Conservation (phyloP, 768 basidiomycete species). For the Phaeotremella fagi region DNA sequence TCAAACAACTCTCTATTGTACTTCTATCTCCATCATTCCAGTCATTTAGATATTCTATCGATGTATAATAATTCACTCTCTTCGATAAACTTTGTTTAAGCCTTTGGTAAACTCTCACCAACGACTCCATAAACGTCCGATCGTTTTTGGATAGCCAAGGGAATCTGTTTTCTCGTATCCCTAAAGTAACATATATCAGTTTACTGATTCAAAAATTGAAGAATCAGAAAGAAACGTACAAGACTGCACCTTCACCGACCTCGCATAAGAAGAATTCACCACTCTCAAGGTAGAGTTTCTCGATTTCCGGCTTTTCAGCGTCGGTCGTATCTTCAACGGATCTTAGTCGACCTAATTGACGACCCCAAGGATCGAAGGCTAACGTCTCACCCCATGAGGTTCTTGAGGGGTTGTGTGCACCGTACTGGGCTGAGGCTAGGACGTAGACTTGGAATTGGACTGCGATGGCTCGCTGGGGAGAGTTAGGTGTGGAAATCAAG, state of each 20-base stretch:
- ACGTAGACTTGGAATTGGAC: conserved; percentile 43
- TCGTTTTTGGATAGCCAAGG: conserved; percentile 36
- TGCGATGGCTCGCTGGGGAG: conserved; percentile 30
- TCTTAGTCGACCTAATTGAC: conserved; percentile 29
- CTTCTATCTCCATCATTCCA: too few relatives aligned
- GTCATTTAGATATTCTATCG: too few relatives aligned
- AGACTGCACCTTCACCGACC: conserved; percentile 24
- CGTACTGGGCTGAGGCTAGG: conserved; percentile 39
- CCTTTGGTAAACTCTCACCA: conserved; percentile 8
- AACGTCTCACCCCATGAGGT: conserved; percentile 44
- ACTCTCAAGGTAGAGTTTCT: conserved; percentile 16
- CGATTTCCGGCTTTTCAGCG: conserved; percentile 7
- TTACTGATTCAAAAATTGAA: neutral
- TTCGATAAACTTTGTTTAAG: too few relatives aligned
- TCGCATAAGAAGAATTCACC: conserved; percentile 34
- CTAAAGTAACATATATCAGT: conserved; percentile 1
- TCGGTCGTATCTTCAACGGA: conserved; percentile 34
- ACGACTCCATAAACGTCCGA: conserved; percentile 34
- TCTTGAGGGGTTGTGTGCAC: conserved; percentile 31
- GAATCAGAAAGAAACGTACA: conserved; percentile 9
- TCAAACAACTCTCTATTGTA: too few relatives aligned
- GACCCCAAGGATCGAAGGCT: conserved; percentile 44
- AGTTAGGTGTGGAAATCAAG: neutral
- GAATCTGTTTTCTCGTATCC: conserved; percentile 33
- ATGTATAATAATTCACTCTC: neutral